These are phyloP conservation scores for Ogataea ramenticola DNA, from an alignment of 805 yeast genomes.

Conservation along the genomic window DNA sequence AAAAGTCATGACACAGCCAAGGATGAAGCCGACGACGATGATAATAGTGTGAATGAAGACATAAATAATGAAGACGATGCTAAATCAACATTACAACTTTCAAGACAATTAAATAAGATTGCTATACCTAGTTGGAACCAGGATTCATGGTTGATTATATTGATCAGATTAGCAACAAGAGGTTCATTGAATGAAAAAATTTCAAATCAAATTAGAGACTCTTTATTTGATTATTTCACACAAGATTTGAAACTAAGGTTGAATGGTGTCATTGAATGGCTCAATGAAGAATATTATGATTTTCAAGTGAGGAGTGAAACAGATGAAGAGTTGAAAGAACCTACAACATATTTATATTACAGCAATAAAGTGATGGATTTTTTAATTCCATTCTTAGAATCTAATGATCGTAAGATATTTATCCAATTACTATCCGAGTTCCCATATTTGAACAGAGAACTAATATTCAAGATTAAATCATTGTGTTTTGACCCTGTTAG, in stretches of 20 bases:
- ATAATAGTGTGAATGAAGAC: not conserved
- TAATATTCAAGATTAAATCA: conserved; percentile 61
- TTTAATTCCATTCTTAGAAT: conserved; percentile 77
- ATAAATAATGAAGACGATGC: conserved; percentile 7
- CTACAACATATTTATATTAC: conserved; percentile 53
- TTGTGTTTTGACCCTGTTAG: conserved; percentile 84
- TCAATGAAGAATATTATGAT: conserved; percentile 89
- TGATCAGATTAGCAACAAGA: conserved; percentile 75
- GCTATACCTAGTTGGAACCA: conserved; percentile 46
- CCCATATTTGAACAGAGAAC: conserved; percentile 60
- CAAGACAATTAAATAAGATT: conserved; percentile 38
- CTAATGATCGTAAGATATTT: conserved; percentile 71
- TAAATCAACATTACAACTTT: not conserved
- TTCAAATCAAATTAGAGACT: conserved; percentile 58
- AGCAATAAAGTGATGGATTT: conserved; percentile 66
- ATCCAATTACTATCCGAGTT: conserved; percentile 81
- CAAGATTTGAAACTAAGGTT: conserved; percentile 65
- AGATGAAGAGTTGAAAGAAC: conserved; percentile 11
- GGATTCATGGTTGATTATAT: conserved; percentile 69
- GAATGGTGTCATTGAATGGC: conserved; percentile 81
- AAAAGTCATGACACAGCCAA: conserved; percentile 15
- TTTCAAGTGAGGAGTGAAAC: conserved; percentile 28
- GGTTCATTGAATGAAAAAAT: conserved; percentile 39
- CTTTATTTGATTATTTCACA: conserved; percentile 66
- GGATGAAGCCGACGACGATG: not conserved